Base-by-base conservation (phyloP, 352 stramenopile species). In the Phytopythium cucurbitacearum region DNA sequence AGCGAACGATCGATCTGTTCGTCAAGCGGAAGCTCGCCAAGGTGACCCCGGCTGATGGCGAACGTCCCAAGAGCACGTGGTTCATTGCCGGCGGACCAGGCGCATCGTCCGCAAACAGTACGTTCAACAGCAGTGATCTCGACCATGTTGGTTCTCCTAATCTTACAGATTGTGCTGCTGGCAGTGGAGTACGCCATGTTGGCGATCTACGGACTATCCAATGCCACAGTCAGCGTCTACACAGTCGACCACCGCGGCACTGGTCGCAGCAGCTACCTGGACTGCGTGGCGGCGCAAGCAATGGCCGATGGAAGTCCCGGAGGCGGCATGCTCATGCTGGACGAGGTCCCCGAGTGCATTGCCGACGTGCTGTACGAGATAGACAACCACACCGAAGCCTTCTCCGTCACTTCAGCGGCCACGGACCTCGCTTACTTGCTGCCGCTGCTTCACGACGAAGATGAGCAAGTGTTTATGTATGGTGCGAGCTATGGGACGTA, bases 401-500 rank as follows among this genome's bases (percentile, higher is more conserved):
- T 76, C 46, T 81, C 71, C 7, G 62, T 83, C 9, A 83, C 77
- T 10, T 84, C 66, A 11, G 73, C 73, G 0, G 74, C 74, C 3
- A 63, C 21, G 5, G 75, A 86, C 49, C 33, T 86, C 4, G 37
- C 55, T 34, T 63, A 59, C 38, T 34, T 69, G 6, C 6, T 64
- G 11, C 6, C 60, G 44, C 11, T 67, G 60, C 28, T 39, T 32
- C 32, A 60, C 15, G 56, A 59, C 11, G 48, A 38, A 2, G 34
- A 34, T 8, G 43, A 62, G 38, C 47, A 76, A 28, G 60, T 64
- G 13, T 82, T 65, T 46, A 53, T 86, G 4, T 83, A 86, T 32
- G 76, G 73, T 13, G 62, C 71, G 28, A 83, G 76, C 62, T 87
- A 87, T 58, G 75, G 75, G 21, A 73, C 75, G 33, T 80, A 65